Conservation (phyloP, 2,329 filamentous ascomycete species). For the Aspergillus arachidicola region DNA sequence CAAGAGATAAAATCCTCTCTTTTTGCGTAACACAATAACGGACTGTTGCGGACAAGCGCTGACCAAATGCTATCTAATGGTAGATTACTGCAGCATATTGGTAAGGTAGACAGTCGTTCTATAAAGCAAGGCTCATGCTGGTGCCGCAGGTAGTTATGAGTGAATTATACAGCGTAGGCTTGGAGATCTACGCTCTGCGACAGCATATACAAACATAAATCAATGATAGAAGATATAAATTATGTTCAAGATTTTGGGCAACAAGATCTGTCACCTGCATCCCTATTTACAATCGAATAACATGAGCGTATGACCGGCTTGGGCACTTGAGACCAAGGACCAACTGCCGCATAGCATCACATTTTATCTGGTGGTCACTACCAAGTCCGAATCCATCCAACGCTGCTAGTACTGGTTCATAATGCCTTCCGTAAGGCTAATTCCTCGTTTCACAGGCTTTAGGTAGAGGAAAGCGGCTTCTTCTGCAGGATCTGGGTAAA, state of each 20-base stretch:
- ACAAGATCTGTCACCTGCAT: background rate
- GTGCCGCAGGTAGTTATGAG: no score
- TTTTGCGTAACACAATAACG: no score
- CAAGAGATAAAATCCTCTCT: no score
- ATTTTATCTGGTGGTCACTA: background rate
- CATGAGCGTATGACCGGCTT: background rate
- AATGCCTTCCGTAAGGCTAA: background rate
- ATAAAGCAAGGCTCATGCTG: no score
- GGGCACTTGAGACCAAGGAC: background rate
- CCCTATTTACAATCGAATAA: background rate
- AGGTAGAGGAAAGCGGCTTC: slow-evolving; percentile 23
- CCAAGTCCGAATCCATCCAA: no score
- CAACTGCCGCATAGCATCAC: background rate
- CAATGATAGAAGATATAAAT: background rate
- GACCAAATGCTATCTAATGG: no score
- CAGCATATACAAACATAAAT: background rate
- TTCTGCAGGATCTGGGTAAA: slow-evolving; percentile 50
- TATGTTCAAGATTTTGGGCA: background rate
- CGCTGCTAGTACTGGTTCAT: background rate
- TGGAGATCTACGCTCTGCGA: no score
- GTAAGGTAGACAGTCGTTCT: no score
- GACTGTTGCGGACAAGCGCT: no score
- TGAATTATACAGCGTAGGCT: no score
- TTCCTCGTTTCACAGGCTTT: background rate
- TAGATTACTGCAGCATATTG: no score